Conservation (phyloP, 2,329 filamentous ascomycete genomes). For the Ascomycota sp. region DNA sequence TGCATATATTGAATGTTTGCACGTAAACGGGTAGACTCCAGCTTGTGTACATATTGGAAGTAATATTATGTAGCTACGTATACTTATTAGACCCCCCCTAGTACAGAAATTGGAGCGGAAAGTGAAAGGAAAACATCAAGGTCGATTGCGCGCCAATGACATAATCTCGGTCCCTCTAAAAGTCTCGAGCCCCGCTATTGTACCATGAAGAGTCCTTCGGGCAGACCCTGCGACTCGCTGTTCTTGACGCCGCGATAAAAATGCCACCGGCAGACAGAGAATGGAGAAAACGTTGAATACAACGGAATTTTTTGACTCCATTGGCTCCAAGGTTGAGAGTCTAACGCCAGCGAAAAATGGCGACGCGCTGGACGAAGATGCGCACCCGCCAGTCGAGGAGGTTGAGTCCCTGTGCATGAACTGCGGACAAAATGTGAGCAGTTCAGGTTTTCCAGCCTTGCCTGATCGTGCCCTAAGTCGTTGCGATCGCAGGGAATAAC, state of each 20-base stretch:
- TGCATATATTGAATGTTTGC: too few species aligned
- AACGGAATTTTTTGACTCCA: conserved; percentile 38
- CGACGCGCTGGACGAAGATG: conserved; percentile 14
- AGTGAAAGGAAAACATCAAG: too few species aligned
- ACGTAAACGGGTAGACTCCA: too few species aligned
- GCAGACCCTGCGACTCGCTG: conserved; percentile 3
- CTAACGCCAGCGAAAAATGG: conserved; percentile 20
- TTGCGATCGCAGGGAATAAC: conserved; percentile 46
- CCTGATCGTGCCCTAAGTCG: background rate
- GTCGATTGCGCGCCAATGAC: background rate
- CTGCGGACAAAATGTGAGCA: conserved; percentile 53
- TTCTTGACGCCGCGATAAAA: background rate
- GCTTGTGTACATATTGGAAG: too few species aligned
- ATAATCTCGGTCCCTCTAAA: conserved; percentile 1
- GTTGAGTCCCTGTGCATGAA: conserved; percentile 75
- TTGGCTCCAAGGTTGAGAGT: conserved; percentile 39
- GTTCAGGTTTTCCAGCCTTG: background rate
- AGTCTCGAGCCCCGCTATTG: conserved; percentile 4
- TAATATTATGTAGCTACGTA: too few species aligned
- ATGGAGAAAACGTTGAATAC: conserved; percentile 15
- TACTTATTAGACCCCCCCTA: too few species aligned
- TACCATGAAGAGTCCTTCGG: background rate
- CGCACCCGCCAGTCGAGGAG: conserved; percentile 39
- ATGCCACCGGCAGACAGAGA: conserved; percentile 13
- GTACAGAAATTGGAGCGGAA: too few species aligned